Conservation (phyloP, 2,329 filamentous ascomycete genomes). For the Verticillium alfalfae region DNA sequence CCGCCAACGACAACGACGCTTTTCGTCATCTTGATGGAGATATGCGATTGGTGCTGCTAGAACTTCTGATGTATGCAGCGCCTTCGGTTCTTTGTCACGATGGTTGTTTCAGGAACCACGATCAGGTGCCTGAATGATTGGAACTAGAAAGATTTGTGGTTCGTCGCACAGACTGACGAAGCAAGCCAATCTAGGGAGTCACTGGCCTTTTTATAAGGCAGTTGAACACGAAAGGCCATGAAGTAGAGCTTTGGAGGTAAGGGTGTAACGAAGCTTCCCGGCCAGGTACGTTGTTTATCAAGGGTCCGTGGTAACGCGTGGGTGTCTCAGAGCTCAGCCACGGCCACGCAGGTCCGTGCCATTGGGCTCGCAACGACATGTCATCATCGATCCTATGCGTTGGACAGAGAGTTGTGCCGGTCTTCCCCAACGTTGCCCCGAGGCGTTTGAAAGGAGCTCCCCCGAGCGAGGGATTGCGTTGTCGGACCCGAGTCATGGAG, state of each 20-base stretch:
- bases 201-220: background rate
- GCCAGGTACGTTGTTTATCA: background rate
- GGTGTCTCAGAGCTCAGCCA: background rate
- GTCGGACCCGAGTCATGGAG: background rate
- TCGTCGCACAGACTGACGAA: background rate
- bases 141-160: too few species aligned
- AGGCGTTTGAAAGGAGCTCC: background rate
- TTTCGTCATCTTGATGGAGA: constrained; percentile 33
- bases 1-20: constrained; percentile 51
- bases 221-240: background rate
- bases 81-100: background rate
- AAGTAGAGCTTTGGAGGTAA: background rate
- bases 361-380: background rate
- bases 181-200: background rate
- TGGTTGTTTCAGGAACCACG: background rate
- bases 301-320: background rate
- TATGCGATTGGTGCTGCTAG: too few species aligned
- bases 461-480: background rate
- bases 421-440: background rate
- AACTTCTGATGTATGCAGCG: too few species aligned
- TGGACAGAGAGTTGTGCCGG: background rate
- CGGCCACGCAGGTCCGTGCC: background rate
- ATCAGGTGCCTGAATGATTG: background rate
- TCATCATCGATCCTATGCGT: background rate
- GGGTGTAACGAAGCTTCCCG: background rate